Evolutionary conservation across 176 grass and related monocot species (phyloP).

Genomic region (Carex cristatella): DNA sequence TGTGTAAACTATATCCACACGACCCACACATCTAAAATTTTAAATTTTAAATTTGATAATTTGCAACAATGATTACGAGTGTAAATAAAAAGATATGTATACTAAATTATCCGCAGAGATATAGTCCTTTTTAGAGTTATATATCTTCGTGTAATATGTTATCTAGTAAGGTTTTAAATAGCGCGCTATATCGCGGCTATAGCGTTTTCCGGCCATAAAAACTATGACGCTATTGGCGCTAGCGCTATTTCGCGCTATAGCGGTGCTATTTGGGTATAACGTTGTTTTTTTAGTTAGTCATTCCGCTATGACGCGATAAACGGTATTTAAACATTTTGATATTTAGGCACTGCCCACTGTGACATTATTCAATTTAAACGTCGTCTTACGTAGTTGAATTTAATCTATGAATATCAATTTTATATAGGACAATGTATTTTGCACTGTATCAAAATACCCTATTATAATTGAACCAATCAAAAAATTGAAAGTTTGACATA

Average conservation of each 20-base stretch:
- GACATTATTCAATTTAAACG: neutral
- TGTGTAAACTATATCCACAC: neutral
- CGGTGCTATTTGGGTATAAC: too few relatives aligned
- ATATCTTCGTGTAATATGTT: neutral
- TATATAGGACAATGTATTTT: neutral
- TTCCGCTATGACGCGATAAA: too few relatives aligned
- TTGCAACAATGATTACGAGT: neutral
- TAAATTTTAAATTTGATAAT: neutral
- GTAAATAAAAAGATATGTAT: too few relatives aligned
- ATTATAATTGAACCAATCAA: neutral
- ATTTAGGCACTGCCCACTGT: neutral
- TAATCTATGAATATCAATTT: neutral
- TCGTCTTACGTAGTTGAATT: too few relatives aligned
- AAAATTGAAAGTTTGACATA: neutral
- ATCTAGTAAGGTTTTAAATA: too few relatives aligned
- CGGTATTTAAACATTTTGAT: too few relatives aligned
- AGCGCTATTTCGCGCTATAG: too few relatives aligned
- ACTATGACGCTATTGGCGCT: too few relatives aligned
- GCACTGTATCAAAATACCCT: neutral
- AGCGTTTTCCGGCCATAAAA: too few relatives aligned
- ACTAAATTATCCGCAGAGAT: neutral
- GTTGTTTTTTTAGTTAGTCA: too few relatives aligned
- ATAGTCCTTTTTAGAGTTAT: neutral
- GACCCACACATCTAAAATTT: neutral
- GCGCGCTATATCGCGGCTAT: too few relatives aligned